Percentiles rank a stretch among this genome's conserved stretches.
Evolutionary conservation across 163 green algal species (phyloP).

Genomic region (Chlamydomonas reinhardtii): DNA sequence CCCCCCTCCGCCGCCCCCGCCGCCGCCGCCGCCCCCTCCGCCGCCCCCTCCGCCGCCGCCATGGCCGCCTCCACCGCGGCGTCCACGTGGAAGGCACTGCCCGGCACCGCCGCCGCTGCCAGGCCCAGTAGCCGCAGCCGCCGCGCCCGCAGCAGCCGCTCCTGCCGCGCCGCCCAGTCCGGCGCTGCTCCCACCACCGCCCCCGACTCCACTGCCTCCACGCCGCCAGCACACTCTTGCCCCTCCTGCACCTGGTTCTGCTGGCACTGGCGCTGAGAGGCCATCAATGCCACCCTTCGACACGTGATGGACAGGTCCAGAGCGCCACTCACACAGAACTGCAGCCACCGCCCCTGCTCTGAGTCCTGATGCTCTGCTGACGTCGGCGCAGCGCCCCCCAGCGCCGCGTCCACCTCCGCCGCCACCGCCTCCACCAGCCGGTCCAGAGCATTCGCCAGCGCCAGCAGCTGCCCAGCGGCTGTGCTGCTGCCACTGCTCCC

Average conservation of each 20-base stretch:
- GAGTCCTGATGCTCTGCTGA: too few species aligned
- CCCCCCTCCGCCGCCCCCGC: neutral
- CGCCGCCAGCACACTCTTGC: neutral
- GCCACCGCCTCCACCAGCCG: neutral
- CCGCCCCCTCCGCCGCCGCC: neutral
- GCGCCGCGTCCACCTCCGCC: neutral
- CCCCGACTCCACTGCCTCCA: neutral
- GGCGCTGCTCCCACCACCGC: neutral
- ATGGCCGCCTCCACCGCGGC: neutral
- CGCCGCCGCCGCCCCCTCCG: neutral
- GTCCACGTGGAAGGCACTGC: constrained; percentile 21
- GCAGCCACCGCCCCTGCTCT: neutral
- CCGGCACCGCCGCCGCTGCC: constrained; percentile 9
- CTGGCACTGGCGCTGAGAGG: neutral
- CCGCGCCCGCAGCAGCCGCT: neutral
- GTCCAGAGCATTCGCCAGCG: neutral
- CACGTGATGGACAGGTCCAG: constrained; percentile 13
- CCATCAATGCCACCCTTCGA: neutral
- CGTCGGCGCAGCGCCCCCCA: neutral
- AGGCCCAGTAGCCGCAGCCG: neutral
- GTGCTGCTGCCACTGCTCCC: too few species aligned
- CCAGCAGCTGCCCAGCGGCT: neutral
- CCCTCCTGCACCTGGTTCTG: neutral
- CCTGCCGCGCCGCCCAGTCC: neutral
- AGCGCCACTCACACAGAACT: constrained; percentile 12